Evolutionary conservation across 148 eudicot genomes (phyloP).

Genomic region (Diospyros kaki): DNA sequence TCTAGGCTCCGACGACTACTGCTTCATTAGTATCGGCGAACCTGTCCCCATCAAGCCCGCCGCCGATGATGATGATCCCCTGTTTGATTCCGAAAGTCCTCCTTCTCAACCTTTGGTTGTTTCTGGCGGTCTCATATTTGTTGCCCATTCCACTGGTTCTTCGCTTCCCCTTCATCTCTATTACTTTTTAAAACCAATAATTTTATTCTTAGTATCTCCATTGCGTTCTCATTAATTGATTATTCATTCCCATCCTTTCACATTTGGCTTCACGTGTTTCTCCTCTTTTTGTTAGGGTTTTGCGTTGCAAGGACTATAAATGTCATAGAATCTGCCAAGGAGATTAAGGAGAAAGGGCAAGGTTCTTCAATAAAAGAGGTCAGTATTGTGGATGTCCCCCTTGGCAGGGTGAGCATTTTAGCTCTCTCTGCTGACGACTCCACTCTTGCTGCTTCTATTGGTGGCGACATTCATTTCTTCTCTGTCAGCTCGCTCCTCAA

Average conservation of each 20-base stretch:
- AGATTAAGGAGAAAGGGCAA: slow-evolving; percentile 38
- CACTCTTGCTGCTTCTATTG: slow-evolving; percentile 59
- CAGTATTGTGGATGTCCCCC: slow-evolving; percentile 55
- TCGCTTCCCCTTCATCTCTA: not conserved
- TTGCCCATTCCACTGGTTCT: slow-evolving; percentile 55
- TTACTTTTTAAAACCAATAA: not conserved
- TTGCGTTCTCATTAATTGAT: not conserved
- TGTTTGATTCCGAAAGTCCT: slow-evolving; percentile 35
- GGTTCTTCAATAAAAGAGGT: slow-evolving; percentile 46
- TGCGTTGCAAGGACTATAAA: slow-evolving; percentile 74
- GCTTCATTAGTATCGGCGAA: slow-evolving; percentile 57
- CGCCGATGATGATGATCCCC: slow-evolving; percentile 10
- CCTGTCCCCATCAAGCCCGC: slow-evolving; percentile 40
- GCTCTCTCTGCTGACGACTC: slow-evolving; percentile 66
- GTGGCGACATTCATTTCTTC: slow-evolving; percentile 51
- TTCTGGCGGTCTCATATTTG: slow-evolving; percentile 55
- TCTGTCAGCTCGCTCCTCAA: slow-evolving; percentile 51
- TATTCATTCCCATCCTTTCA: not conserved
- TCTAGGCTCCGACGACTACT: slow-evolving; percentile 43
- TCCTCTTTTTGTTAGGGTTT: slow-evolving; percentile 50
- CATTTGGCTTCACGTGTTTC: not conserved
- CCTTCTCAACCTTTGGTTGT: slow-evolving; percentile 58
- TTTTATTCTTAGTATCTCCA: not conserved
- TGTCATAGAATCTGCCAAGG: slow-evolving; percentile 49
- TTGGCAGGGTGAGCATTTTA: slow-evolving; percentile 74